A percentile compares a stretch with the other conserved stretches of the same genome.
Evolutionary conservation across 1,284 basidiomycete species (phyloP).

Genomic region (Baeospora myosura): DNA sequence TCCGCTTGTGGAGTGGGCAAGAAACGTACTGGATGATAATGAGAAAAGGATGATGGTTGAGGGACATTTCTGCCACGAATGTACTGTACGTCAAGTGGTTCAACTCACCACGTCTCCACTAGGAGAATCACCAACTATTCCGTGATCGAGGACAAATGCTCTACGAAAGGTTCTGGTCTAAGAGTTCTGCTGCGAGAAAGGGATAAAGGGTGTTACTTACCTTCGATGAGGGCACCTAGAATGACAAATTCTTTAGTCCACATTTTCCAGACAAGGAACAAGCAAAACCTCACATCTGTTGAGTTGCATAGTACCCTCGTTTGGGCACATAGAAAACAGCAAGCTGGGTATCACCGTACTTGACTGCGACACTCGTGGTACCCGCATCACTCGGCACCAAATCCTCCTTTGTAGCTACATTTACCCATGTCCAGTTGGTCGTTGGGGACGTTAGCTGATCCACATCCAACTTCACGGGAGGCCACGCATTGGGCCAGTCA

Average conservation of each 20-base stretch:
- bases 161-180: conserved; percentile 41
- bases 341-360: conserved; percentile 67
- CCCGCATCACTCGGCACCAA: conserved; percentile 42
- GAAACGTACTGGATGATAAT: conserved; percentile 23
- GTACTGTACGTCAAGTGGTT: conserved; percentile 11
- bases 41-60: conserved; percentile 1
- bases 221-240: conserved; percentile 35
- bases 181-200: not conserved
- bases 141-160: conserved; percentile 69
- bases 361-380: conserved; percentile 50
- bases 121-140: conserved; percentile 55
- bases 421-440: conserved; percentile 54
- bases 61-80: conserved; percentile 2
- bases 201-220: conserved; percentile 5
- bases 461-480: conserved; percentile 38
- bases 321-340: conserved; percentile 44
- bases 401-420: conserved; percentile 45
- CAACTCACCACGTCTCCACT: conserved; percentile 26
- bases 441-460: conserved; percentile 36
- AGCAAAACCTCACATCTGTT: conserved; percentile 42
- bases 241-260: no score
- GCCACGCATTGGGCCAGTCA: conserved; percentile 59
- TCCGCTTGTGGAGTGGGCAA: conserved; percentile 69
- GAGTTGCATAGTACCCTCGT: conserved; percentile 58
- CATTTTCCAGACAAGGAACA: no score